These are phyloP conservation scores for Soucietia sequanensis DNA, from an alignment of 805 yeast genomes.

Conservation along the genomic window DNA sequence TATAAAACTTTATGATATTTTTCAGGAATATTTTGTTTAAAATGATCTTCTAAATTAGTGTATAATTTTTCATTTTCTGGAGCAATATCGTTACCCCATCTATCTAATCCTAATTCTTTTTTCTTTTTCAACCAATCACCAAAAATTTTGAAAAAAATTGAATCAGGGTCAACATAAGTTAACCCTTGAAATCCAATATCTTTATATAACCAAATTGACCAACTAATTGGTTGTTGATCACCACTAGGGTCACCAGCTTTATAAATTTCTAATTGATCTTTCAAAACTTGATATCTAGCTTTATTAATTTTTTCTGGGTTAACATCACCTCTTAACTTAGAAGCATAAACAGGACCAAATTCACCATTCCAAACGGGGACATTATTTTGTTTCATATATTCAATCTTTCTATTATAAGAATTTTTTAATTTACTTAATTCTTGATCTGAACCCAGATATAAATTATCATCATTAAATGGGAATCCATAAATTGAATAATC, in stretches of 20 bases:
- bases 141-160: constrained; percentile 42
- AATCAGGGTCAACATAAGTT: constrained; percentile 44
- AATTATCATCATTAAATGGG: constrained; percentile 32
- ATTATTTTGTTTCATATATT: constrained; percentile 35
- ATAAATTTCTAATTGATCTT: constrained; percentile 46
- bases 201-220: constrained; percentile 56
- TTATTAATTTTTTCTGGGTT: constrained; percentile 36
- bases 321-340: constrained; percentile 40
- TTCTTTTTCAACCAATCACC: constrained; percentile 44
- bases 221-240: constrained; percentile 42
- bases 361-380: constrained; percentile 58
- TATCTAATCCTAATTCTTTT: constrained; percentile 44
- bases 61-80: constrained; percentile 38
- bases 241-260: constrained; percentile 48
- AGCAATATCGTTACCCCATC: constrained; percentile 49
- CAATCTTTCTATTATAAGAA: constrained; percentile 45
- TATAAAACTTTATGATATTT: constrained; percentile 38
- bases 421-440: constrained; percentile 32
- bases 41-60: constrained; percentile 33
- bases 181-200: constrained; percentile 54
- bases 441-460: constrained; percentile 34
- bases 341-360: constrained; percentile 51
- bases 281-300: constrained; percentile 41
- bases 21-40: constrained; percentile 40
- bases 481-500: constrained; percentile 47